Conservation (phyloP, 1,284 basidiomycete species). For the Tilletia walkeri region DNA sequence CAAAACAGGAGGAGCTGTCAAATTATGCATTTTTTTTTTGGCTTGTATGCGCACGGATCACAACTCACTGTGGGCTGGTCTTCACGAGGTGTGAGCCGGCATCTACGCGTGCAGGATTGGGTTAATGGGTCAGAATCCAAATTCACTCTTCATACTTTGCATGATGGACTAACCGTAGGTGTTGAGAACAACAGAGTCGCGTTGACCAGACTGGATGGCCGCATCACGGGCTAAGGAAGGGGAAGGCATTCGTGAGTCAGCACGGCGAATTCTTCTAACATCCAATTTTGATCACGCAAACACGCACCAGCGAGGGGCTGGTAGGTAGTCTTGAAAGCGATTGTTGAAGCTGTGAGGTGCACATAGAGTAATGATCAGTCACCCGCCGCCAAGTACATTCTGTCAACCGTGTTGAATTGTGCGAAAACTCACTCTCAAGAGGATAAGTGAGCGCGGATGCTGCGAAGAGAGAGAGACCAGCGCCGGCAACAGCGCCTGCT, state of each 20-base stretch:
- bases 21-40: no score
- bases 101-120: neutral
- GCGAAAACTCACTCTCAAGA: neutral
- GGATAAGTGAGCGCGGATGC: conserved; percentile 17
- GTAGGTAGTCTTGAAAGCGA: conserved; percentile 11
- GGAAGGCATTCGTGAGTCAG: no score
- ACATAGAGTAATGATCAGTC: neutral
- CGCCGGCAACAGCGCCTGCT: neutral
- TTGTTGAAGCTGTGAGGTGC: neutral
- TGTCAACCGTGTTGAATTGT: neutral
- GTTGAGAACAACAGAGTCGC: conserved; percentile 15
- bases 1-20: no score
- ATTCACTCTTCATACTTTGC: no score
- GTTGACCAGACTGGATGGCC: neutral
- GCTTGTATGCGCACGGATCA: neutral
- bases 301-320: neutral
- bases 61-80: conserved; percentile 9
- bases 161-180: conserved; percentile 2
- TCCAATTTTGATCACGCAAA: no score
- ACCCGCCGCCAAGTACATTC: neutral
- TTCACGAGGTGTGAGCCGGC: conserved; percentile 8
- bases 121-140: no score
- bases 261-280: no score
- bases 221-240: neutral
- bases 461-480: conserved; percentile 13